Evolutionary conservation across 768 basidiomycete species (phyloP), one percentile per base, ranked within the genome.

Genomic region (Gymnopilus dilepis): DNA sequence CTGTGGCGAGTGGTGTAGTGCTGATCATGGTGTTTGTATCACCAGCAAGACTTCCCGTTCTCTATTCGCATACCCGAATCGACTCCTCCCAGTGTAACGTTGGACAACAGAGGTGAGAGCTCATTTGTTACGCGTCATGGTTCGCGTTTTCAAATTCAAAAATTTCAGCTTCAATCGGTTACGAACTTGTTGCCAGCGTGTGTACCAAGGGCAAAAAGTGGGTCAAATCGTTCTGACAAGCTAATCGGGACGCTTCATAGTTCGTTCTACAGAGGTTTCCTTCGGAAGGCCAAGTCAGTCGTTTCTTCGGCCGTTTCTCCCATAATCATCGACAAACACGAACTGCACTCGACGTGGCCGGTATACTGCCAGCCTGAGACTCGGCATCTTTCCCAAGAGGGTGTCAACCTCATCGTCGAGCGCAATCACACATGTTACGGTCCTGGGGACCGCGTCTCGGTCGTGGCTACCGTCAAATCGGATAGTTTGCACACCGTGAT

Each of bases 311-410:
- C 87, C 12, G 80, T 85, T 19, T 85, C 91, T 33, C 78, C 83
- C 12, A 89, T 97, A 45, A 85, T 88, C 63, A 92, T 97, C 68
- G 91, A 94, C 80, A 97, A 97, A 74, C 95, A 97, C 70, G 95
- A 97, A 65, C 78, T 96, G 6, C 95, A 97, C 69, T 91, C 94
- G 4, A 89, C 92, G 1, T 97, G 95, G 95, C 95, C 95, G 2
- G 84, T 96, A 30, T 97, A 94, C 70, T 85, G 84, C 51, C 91
- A 94, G 70, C 84, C 84, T 11, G 91, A 94, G 68, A 82, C 81
- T 33, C 89, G 92, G n/a, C 81, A 84, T 15, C 75, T 86, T 17
- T 68, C 79, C 2, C 84, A 88, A 63, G 89, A 93, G 3, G 89
- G 88, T 26, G 82, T 94, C 17, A 87, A 83, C 22, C 84, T 97